These are phyloP conservation scores for Candida neerlandica DNA, from an alignment of 1,139 yeast genomes.

Conservation along the genomic window DNA sequence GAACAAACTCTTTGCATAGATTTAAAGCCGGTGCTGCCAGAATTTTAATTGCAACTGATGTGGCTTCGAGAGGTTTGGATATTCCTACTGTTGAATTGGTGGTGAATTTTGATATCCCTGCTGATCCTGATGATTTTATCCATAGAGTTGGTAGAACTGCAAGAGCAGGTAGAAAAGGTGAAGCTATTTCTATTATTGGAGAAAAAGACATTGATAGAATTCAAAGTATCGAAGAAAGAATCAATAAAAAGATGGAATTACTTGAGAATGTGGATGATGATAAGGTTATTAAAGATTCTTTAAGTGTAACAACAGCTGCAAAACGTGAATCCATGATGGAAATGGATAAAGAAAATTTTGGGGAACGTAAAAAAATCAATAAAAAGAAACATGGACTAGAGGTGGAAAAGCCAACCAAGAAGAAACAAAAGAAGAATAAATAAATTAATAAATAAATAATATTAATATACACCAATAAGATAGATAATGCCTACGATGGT, in stretches of 20 bases:
- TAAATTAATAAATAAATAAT: neutral
- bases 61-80: conserved; percentile 96
- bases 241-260: conserved; percentile 73
- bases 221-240: conserved; percentile 83
- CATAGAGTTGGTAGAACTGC: conserved; percentile 99
- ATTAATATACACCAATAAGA: neutral
- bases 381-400: conserved; percentile 42
- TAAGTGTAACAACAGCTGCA: conserved; percentile 74
- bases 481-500: neutral
- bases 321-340: conserved; percentile 90
- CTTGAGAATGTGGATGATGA: conserved; percentile 74
- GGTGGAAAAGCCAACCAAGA: conserved; percentile 8
- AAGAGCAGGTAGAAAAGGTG: conserved; percentile 86
- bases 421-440: conserved; percentile 8
- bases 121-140: conserved; percentile 94
- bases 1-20: conserved; percentile 87
- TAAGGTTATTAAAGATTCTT: conserved; percentile 68
- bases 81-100: conserved; percentile 91
- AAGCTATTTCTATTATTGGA: conserved; percentile 66
- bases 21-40: conserved; percentile 95
- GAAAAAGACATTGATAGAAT: conserved; percentile 84
- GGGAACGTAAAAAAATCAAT: conserved; percentile 66
- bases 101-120: conserved; percentile 88
- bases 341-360: conserved; percentile 89
- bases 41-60: conserved; percentile 91